A percentile compares a stretch with the other conserved stretches of the same genome.
Conservation (phyloP, 1,139 yeast species). For the Kodamaea sp. region DNA sequence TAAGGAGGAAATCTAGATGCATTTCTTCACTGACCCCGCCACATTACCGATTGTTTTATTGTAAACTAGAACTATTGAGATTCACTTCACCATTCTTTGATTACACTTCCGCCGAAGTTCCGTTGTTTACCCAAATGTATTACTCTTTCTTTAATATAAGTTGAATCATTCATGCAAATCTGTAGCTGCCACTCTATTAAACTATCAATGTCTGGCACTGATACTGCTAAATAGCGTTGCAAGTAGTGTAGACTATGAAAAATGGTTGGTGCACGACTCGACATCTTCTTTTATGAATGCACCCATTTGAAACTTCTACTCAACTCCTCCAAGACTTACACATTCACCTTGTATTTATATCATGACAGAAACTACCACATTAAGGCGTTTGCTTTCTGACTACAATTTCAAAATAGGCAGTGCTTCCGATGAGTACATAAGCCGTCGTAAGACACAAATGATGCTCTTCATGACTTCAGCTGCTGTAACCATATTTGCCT, state of each 20-base stretch:
- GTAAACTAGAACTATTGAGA: conserved; percentile 7
- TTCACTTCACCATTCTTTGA: conserved; percentile 4
- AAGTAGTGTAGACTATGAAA: no score
- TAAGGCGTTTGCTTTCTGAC: conserved; percentile 10
- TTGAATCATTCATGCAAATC: no score
- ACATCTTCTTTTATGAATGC: no score
- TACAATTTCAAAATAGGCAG: conserved; percentile 36
- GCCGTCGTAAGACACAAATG: conserved; percentile 73
- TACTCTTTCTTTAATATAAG: conserved; percentile 9
- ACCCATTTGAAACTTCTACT: no score
- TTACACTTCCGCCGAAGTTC: background rate
- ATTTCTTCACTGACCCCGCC: background rate
- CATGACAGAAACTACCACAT: conserved; percentile 9
- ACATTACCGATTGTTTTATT: conserved; percentile 2
- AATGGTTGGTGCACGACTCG: conserved; percentile 2
- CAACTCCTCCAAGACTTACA: no score
- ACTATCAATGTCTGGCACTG: no score
- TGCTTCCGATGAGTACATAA: conserved; percentile 45
- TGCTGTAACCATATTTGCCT: conserved; percentile 66
- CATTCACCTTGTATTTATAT: background rate
- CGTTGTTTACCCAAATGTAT: conserved; percentile 11
- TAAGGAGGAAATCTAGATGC: conserved; percentile 42
- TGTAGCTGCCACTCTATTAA: no score
- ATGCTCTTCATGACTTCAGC: conserved; percentile 72
- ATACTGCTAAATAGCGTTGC: no score